Conservation (phyloP, 768 basidiomycete species). For the Lenzites betulinus region DNA sequence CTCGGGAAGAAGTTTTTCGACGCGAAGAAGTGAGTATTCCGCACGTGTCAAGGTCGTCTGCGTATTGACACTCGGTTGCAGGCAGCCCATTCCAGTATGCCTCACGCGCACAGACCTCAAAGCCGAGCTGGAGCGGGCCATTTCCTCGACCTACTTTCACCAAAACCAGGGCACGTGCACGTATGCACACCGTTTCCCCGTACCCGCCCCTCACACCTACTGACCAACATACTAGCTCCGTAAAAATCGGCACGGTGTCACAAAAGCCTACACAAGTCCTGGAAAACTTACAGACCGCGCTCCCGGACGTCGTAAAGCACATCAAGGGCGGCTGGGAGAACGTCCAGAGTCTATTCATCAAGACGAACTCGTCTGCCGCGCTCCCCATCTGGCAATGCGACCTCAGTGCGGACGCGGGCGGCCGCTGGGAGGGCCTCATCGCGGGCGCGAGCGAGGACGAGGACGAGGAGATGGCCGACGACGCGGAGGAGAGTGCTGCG, state of each 20-base stretch:
- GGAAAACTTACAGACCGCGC: slow-evolving; percentile 74
- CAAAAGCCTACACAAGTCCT: slow-evolving; percentile 75
- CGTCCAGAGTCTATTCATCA: slow-evolving; percentile 85
- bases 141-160: slow-evolving; percentile 94
- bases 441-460: slow-evolving; percentile 29
- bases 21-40: slow-evolving; percentile 82
- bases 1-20: slow-evolving; percentile 91
- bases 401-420: slow-evolving; percentile 60
- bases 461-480: slow-evolving; percentile 29
- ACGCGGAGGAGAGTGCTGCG: slow-evolving; percentile 19
- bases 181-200: slow-evolving; percentile 48
- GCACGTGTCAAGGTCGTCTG: slow-evolving; percentile 9
- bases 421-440: slow-evolving; percentile 58
- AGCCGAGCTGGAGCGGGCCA: slow-evolving; percentile 86
- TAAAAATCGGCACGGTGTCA: slow-evolving; percentile 78
- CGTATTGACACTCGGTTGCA: slow-evolving; percentile 33
- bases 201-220: not conserved
- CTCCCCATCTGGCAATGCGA: slow-evolving; percentile 91
- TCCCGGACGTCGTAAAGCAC: slow-evolving; percentile 70
- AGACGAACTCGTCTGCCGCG: slow-evolving; percentile 80
- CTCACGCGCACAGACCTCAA: slow-evolving; percentile 89
- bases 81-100: slow-evolving; percentile 95
- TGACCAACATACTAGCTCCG: slow-evolving; percentile 53
- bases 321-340: slow-evolving; percentile 90
- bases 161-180: slow-evolving; percentile 92